Evolutionary conservation across 2,329 filamentous ascomycete genomes (phyloP).

Genomic region (Arthrobotrys musiformis): DNA sequence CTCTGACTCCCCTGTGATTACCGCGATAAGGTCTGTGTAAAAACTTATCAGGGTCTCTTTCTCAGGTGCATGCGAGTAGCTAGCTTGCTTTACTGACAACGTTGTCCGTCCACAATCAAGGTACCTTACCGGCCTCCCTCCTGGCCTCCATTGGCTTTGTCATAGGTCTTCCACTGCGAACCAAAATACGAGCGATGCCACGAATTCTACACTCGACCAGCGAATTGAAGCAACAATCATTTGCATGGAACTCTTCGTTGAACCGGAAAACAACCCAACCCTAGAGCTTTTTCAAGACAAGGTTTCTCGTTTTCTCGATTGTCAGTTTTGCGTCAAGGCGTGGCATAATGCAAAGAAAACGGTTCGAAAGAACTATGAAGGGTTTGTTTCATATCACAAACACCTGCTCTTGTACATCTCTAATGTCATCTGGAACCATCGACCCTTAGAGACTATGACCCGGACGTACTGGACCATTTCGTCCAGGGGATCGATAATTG

Average conservation of each 20-base stretch:
- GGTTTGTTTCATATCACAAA: conserved; percentile 41
- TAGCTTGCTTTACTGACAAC: not conserved
- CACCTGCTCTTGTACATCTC: not conserved
- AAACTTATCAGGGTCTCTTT: conserved; percentile 8
- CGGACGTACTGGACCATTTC: conserved; percentile 49
- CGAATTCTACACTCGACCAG: conserved; percentile 42
- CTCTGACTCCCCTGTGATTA: conserved; percentile 36
- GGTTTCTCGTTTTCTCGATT: conserved; percentile 57
- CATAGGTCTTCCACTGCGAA: conserved; percentile 49
- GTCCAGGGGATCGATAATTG: conserved; percentile 45
- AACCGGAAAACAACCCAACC: conserved; percentile 57
- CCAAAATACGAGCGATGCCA: conserved; percentile 16
- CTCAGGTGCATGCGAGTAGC: not conserved
- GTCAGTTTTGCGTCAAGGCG: conserved; percentile 57
- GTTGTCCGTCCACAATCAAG: not conserved
- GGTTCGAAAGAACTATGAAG: conserved; percentile 57
- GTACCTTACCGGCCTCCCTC: conserved; percentile 57
- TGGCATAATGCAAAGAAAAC: conserved; percentile 58
- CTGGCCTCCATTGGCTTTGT: conserved; percentile 59
- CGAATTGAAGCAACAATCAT: conserved; percentile 54
- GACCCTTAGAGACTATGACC: conserved; percentile 43
- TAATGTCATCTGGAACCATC: conserved; percentile 2
- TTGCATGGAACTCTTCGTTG: conserved; percentile 58
- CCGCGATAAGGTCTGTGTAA: conserved; percentile 37
- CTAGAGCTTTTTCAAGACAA: conserved; percentile 58